Evolutionary conservation across 148 eudicot genomes (phyloP), one percentile per base, ranked within the genome.

Genomic region (Rhododendron vialii): DNA sequence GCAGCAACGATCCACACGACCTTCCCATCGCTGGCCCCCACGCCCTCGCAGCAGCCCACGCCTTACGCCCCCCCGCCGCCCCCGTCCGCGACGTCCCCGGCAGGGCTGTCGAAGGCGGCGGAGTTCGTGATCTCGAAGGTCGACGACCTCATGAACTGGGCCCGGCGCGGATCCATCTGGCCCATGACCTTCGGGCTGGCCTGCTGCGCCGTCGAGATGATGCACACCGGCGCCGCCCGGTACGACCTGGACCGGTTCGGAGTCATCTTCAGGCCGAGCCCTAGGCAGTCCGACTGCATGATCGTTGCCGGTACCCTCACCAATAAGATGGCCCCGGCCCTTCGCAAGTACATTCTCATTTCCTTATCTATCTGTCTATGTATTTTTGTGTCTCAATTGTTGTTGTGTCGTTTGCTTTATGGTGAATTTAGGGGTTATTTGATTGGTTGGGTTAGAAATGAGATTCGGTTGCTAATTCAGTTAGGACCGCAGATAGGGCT

Each of bases 231-330:
- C 48, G 79, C 79, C 13, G 47, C 79, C 18, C 47, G 47, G 13
- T 75, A 96, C 85, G 99, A 96, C 88, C 91, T 95, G 69, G 98
- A 96, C 86, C 87, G 98, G 10, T 96, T 95, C 55, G 98, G 99
- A 6, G 89, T 96, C 15, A 96, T 96, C 50, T 96, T 96, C 80
- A 78, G 99, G 88, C 99, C 99, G 0, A 96, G 98, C 77, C 99
- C 99, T 1, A 89, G 99, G 79, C 99, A 96, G 86, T 95, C 98
- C 9, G 98, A 95, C 86, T 95, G 98, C 87, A 96, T 96, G 99
- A 96, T 96, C 57, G 98, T 96, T 78, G 98, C 98, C 20, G 98
- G 99, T 24, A 95, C 89, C 17, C 86, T 87, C 41, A 87, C 89
- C 67, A 87, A 87, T 35, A 87, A 87, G 86, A 87, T 87, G 86